Percentiles rank a stretch among this genome's conserved stretches.
phyloP scores from a whole-genome alignment of 371 early-diverging fungal genomes.

The Mortierella sp. region DNA sequence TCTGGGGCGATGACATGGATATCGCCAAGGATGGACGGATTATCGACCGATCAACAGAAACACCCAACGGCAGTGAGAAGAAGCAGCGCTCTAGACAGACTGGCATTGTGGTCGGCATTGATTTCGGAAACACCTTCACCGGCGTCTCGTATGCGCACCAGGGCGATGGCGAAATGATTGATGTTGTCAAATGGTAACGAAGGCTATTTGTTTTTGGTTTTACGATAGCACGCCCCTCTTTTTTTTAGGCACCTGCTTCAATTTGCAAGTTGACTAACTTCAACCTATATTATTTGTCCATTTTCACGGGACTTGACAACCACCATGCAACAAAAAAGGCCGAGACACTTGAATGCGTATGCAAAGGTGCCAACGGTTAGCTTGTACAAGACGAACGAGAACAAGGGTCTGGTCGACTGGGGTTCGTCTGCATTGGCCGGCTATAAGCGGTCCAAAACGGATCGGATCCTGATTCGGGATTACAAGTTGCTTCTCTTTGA shows the following conservation, averaged over 20 bases:
- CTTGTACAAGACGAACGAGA: conserved; percentile 45
- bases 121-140: conserved; percentile 57
- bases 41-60: conserved; percentile 37
- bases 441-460: conserved; percentile 46
- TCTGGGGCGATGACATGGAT: conserved; percentile 53
- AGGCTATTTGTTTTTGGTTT: background rate
- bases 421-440: conserved; percentile 44
- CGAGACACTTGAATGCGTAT: conserved; percentile 54
- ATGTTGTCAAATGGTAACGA: conserved; percentile 52
- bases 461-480: conserved; percentile 39
- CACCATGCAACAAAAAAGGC: conserved; percentile 21
- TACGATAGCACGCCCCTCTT: background rate
- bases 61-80: conserved; percentile 31
- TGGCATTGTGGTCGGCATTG: conserved; percentile 57
- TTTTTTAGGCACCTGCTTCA: background rate
- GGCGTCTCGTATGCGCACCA: conserved; percentile 55
- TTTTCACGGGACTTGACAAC: background rate
- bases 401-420: conserved; percentile 44
- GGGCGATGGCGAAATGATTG: conserved; percentile 56
- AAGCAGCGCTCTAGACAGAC: conserved; percentile 37
- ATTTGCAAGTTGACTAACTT: background rate
- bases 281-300: background rate
- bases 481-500: conserved; percentile 55
- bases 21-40: conserved; percentile 46
- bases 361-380: conserved; percentile 55